Evolutionary conservation across 768 basidiomycete species (phyloP).

Genomic region (Mycena olivaceomarginata): DNA sequence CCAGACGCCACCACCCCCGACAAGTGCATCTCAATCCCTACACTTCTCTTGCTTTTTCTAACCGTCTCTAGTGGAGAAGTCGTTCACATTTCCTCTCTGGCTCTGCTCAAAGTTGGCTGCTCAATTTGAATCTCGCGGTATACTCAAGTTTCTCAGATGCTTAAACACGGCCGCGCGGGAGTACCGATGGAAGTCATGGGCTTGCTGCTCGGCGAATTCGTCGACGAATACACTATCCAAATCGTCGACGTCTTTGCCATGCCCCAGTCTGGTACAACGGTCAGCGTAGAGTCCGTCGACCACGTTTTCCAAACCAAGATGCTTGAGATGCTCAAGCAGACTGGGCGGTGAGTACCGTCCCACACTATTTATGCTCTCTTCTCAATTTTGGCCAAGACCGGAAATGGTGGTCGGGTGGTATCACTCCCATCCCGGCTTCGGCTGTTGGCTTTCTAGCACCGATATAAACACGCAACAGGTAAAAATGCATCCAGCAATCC

Average conservation of each 20-base stretch:
- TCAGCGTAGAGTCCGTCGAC: conserved; percentile 98
- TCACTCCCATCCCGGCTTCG: conserved; percentile 99
- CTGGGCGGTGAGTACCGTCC: conserved; percentile 83
- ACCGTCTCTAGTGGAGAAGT: conserved; percentile 84
- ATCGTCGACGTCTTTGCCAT: conserved; percentile 99
- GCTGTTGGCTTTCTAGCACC: conserved; percentile 99
- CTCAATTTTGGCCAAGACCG: conserved; percentile 69
- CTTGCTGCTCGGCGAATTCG: conserved; percentile 97
- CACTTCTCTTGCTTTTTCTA: conserved; percentile 38
- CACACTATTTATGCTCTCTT: conserved; percentile 30
- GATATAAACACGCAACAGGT: conserved; percentile 99
- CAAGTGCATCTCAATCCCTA: conserved; percentile 70
- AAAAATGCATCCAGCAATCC: conserved; percentile 16
- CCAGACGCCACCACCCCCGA: conserved; percentile 79
- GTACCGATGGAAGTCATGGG: conserved; percentile 99
- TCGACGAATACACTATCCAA: conserved; percentile 97
- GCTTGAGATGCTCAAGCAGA: conserved; percentile 99
- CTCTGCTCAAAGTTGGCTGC: conserved; percentile 90
- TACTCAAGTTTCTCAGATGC: conserved; percentile 78
- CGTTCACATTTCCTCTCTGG: conserved; percentile 97
- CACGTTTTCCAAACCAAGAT: conserved; percentile 99
- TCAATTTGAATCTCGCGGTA: neutral
- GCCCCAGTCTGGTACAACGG: conserved; percentile 98
- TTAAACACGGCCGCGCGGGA: conserved; percentile 98
- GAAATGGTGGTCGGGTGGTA: conserved; percentile 99